Conservation (phyloP, 2,329 filamentous ascomycete genomes). For the Sporothrix euskadiensis region DNA sequence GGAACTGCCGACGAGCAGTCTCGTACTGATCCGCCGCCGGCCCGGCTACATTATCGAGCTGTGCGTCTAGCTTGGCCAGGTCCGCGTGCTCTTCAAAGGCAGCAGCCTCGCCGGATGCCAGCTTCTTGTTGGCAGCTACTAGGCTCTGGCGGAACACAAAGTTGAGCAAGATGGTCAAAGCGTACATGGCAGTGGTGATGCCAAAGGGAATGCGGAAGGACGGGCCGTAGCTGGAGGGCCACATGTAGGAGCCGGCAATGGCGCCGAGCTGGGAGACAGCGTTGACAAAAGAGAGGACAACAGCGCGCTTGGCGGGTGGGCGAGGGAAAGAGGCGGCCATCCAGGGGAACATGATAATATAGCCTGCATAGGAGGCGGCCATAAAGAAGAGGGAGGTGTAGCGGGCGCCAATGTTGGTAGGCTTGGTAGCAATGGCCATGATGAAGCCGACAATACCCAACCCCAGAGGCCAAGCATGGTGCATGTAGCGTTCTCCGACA, state of each 20-base stretch:
- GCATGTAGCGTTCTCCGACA: slow-evolving; percentile 60
- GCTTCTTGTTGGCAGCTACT: slow-evolving; percentile 11
- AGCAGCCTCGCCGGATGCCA: slow-evolving; percentile 9
- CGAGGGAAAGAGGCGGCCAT: slow-evolving; percentile 55
- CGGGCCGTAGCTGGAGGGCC: slow-evolving; percentile 33
- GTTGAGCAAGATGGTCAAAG: neutral
- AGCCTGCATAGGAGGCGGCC: slow-evolving; percentile 54
- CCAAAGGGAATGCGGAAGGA: slow-evolving; percentile 16
- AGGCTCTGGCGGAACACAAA: slow-evolving; percentile 10
- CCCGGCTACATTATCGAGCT: neutral
- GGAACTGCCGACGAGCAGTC: neutral
- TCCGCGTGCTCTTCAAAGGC: slow-evolving; percentile 1
- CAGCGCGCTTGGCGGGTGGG: slow-evolving; percentile 41
- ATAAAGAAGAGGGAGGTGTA: slow-evolving; percentile 63
- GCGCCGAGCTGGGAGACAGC: slow-evolving; percentile 59
- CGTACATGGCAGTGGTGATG: slow-evolving; percentile 18
- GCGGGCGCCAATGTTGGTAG: slow-evolving; percentile 56
- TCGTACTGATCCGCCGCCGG: neutral
- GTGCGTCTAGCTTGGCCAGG: slow-evolving; percentile 2
- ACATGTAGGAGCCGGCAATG: slow-evolving; percentile 31
- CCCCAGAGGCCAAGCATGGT: slow-evolving; percentile 48
- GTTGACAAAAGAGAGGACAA: slow-evolving; percentile 62
- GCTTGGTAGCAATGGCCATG: slow-evolving; percentile 34
- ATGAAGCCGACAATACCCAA: slow-evolving; percentile 22
- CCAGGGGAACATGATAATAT: slow-evolving; percentile 48